Evolutionary conservation across 768 basidiomycete species (phyloP).

Genomic region (Krasilnikovozyma curviuscula): DNA sequence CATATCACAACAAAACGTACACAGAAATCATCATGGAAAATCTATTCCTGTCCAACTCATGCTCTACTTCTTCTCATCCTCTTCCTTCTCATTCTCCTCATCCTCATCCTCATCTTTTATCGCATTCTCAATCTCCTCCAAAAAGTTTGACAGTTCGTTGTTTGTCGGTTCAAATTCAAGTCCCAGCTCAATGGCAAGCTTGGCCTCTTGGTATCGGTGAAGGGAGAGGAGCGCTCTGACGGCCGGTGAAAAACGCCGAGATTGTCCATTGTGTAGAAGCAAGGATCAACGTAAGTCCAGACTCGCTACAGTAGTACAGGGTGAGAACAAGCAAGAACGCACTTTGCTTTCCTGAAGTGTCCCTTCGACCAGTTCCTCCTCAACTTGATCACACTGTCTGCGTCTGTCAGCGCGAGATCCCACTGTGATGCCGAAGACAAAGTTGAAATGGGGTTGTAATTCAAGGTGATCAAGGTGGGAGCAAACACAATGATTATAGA

Average conservation of each 20-base stretch:
- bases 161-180: slow-evolving; percentile 53
- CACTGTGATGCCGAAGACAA: neutral
- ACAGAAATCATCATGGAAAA: no score
- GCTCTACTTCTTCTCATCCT: no score
- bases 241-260: slow-evolving; percentile 27
- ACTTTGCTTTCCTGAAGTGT: slow-evolving; percentile 45
- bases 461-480: slow-evolving; percentile 31
- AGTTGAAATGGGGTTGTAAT: neutral
- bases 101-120: neutral
- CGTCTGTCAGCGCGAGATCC: slow-evolving; percentile 34
- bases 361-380: slow-evolving; percentile 86
- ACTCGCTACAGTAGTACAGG: no score
- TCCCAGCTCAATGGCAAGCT: slow-evolving; percentile 61
- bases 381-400: slow-evolving; percentile 68
- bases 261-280: neutral
- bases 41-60: no score
- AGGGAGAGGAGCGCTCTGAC: slow-evolving; percentile 71
- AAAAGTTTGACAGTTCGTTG: slow-evolving; percentile 2
- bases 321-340: neutral
- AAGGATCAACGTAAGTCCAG: neutral
- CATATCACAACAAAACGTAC: no score
- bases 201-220: slow-evolving; percentile 48
- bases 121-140: neutral
- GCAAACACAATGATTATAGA: slow-evolving; percentile 35
- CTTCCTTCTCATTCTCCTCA: neutral